Conservation (phyloP, 805 yeast genomes). For the Candida maltosa region DNA sequence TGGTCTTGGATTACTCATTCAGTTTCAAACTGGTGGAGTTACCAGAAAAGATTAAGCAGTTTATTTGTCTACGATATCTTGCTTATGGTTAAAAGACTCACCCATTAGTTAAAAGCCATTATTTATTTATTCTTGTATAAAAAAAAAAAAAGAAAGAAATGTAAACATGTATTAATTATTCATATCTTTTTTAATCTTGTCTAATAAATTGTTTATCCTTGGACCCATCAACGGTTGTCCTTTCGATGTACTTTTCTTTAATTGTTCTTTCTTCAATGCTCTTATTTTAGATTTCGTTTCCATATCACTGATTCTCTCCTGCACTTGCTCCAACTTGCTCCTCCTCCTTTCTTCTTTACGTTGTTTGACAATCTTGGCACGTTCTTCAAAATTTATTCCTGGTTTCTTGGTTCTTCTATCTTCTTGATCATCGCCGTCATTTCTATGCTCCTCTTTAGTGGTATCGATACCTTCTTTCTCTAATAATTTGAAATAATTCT, state of each 20-base stretch:
- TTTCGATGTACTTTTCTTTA: constrained; percentile 49
- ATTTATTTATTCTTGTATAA: neutral
- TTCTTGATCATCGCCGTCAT: constrained; percentile 8
- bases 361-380: constrained; percentile 43
- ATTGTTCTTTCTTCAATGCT: constrained; percentile 38
- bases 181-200: constrained; percentile 61
- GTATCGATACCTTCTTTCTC: constrained; percentile 57
- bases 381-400: constrained; percentile 42
- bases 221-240: constrained; percentile 96
- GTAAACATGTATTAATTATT: neutral
- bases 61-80: constrained; percentile 32
- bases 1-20: constrained; percentile 14
- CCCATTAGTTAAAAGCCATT: neutral
- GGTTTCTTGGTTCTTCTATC: constrained; percentile 12
- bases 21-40: constrained; percentile 29
- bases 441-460: constrained; percentile 13
- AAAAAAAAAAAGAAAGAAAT: too few relatives aligned
- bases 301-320: constrained; percentile 30
- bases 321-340: constrained; percentile 37
- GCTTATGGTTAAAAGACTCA: constrained; percentile 15
- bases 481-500: constrained; percentile 73
- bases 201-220: constrained; percentile 71
- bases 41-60: constrained; percentile 27
- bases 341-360: constrained; percentile 42
- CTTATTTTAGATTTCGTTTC: constrained; percentile 38